A percentile compares a stretch with the other conserved stretches of the same genome.
Evolutionary conservation across 139 green algal genomes (phyloP).

Genomic region (Chlorella ohadii): DNA sequence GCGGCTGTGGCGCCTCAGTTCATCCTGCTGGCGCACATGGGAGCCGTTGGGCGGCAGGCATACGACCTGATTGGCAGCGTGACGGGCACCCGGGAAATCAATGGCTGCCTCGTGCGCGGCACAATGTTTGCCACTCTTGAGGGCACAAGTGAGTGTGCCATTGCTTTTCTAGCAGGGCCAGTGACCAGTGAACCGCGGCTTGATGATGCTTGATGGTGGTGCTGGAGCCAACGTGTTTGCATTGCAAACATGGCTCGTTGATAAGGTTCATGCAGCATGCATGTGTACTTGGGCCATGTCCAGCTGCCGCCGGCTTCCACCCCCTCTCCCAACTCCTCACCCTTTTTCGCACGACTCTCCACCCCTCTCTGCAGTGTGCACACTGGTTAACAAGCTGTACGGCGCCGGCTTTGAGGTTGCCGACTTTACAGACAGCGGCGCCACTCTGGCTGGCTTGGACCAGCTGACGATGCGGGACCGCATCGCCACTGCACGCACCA

Average conservation of each 20-base stretch:
- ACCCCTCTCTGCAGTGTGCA: neutral
- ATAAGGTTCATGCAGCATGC: too few relatives aligned
- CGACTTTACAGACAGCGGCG: neutral
- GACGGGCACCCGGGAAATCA: conserved; percentile 23
- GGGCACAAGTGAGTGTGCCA: neutral
- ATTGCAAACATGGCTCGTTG: too few relatives aligned
- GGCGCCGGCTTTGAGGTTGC: neutral
- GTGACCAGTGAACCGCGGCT: too few relatives aligned
- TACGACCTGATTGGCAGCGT: conserved; percentile 24
- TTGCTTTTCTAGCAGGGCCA: too few relatives aligned
- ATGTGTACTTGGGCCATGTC: too few relatives aligned
- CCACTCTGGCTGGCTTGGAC: too few relatives aligned
- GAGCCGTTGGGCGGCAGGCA: neutral
- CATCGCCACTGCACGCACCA: neutral
- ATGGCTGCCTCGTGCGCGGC: conserved; percentile 38
- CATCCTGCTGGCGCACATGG: conserved; percentile 24
- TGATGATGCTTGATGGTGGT: too few relatives aligned
- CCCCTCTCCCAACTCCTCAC: too few relatives aligned
- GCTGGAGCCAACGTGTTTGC: too few relatives aligned
- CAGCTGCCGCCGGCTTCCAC: too few relatives aligned
- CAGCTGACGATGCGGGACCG: neutral
- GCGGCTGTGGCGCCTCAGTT: conserved; percentile 24
- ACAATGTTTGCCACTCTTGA: conserved; percentile 37
- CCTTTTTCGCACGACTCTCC: too few relatives aligned
- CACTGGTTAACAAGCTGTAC: neutral